These are phyloP conservation scores for Phytophthora pistaciae DNA, from an alignment of 352 stramenopile genomes.

Conservation along the genomic window DNA sequence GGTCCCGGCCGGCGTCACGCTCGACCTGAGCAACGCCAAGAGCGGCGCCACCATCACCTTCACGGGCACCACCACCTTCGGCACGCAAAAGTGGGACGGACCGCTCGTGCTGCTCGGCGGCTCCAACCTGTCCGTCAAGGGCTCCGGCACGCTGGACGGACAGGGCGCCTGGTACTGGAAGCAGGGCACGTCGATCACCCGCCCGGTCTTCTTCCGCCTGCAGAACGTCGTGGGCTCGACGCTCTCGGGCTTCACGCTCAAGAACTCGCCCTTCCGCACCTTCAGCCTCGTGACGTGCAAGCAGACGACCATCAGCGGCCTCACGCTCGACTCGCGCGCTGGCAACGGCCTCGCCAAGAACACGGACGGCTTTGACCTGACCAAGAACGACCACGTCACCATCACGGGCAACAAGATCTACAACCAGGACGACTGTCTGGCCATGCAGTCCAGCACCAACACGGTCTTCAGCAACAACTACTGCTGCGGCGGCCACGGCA, in stretches of 20 bases:
- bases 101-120: not conserved
- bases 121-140: not conserved
- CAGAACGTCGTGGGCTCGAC: not conserved
- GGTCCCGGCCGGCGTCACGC: not conserved
- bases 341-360: not conserved
- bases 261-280: not conserved
- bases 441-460: not conserved
- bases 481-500: not conserved
- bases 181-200: not conserved
- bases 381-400: not conserved
- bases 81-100: not conserved
- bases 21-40: not conserved
- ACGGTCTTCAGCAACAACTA: not conserved
- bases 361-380: not conserved
- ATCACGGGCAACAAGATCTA: not conserved
- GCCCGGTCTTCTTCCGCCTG: not conserved
- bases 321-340: not conserved
- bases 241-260: not conserved
- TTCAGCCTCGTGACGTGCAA: not conserved
- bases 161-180: not conserved
- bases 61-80: not conserved
- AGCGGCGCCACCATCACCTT: not conserved
- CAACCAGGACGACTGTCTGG: not conserved
- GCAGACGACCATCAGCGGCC: not conserved
- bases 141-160: not conserved